Percentiles rank a stretch among this genome's conserved stretches.
These are phyloP conservation scores for Penicillium sp. DNA, from an alignment of 2,329 filamentous ascomycete genomes.

Conservation along the genomic window DNA sequence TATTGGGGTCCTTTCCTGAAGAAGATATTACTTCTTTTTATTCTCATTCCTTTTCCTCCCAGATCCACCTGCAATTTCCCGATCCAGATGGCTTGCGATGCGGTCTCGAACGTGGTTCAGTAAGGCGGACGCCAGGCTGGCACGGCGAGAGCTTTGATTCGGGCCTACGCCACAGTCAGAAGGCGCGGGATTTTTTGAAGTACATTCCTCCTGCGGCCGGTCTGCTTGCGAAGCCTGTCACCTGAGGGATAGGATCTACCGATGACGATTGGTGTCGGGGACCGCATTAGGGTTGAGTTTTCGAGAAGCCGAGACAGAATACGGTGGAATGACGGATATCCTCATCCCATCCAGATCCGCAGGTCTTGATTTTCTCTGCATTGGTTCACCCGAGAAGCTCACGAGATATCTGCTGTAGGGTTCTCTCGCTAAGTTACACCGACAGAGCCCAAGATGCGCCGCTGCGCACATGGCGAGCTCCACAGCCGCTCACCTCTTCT, in stretches of 20 bases:
- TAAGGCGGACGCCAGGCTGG: slow-evolving; percentile 18
- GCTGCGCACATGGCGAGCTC: slow-evolving; percentile 25
- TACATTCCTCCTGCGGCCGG: slow-evolving; percentile 5
- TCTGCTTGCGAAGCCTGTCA: slow-evolving; percentile 3
- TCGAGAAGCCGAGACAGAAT: slow-evolving; percentile 3
- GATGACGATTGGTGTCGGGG: slow-evolving; percentile 9
- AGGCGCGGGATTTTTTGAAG: slow-evolving; percentile 9
- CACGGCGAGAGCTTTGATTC: slow-evolving; percentile 7
- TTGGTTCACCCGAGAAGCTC: slow-evolving; percentile 11
- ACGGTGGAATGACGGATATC: neutral
- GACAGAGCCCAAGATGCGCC: slow-evolving; percentile 11
- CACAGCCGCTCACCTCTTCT: slow-evolving; percentile 11
- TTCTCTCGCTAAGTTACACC: slow-evolving; percentile 22
- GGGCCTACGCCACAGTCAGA: slow-evolving; percentile 4
- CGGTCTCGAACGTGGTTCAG: slow-evolving; percentile 28
- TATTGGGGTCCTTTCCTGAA: neutral
- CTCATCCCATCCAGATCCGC: slow-evolving; percentile 3
- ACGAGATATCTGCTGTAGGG: slow-evolving; percentile 9
- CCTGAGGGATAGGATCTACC: neutral
- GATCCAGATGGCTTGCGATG: slow-evolving; percentile 15
- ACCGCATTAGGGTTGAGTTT: slow-evolving; percentile 6
- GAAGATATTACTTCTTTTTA: neutral
- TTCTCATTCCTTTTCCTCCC: neutral
- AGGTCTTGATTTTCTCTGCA: slow-evolving; percentile 2
- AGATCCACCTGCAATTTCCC: slow-evolving; percentile 18